Evolutionary conservation across 768 basidiomycete species (phyloP).

Genomic region (button mushroom (Agaricus bisporus)): DNA sequence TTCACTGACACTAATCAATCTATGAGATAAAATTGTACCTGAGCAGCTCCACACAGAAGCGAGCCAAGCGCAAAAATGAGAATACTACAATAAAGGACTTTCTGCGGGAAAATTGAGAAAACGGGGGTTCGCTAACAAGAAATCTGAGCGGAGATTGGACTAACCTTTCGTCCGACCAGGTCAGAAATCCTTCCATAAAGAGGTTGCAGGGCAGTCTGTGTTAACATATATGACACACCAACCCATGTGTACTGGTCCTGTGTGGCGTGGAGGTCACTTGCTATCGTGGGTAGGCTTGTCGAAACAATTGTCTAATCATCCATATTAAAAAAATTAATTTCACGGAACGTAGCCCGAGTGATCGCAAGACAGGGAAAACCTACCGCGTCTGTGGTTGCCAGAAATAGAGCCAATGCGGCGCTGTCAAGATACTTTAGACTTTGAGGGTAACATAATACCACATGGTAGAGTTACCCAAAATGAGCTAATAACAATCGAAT

Average conservation of each 20-base stretch:
- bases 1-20: conserved; percentile 12
- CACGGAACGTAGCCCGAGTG: not conserved
- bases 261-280: conserved; percentile 60
- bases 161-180: conserved; percentile 72
- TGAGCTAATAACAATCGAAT: conserved; percentile 56
- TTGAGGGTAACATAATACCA: conserved; percentile 6
- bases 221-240: conserved; percentile 77
- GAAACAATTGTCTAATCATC: conserved; percentile 60
- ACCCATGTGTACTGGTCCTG: conserved; percentile 82
- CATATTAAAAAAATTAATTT: not conserved
- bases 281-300: conserved; percentile 77
- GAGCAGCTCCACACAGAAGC: conserved; percentile 69
- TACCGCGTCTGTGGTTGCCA: conserved; percentile 84
- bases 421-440: conserved; percentile 27
- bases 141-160: conserved; percentile 8
- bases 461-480: conserved; percentile 47
- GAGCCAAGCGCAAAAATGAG: conserved; percentile 72
- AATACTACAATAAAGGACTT: conserved; percentile 68
- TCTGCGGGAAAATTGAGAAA: conserved; percentile 35
- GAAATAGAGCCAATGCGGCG: conserved; percentile 73
- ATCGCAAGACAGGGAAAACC: conserved; percentile 18
- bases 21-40: conserved; percentile 36
- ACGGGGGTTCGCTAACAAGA: not conserved
- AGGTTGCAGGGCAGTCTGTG: conserved; percentile 82
- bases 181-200: conserved; percentile 78